Evolutionary conservation across 768 basidiomycete species (phyloP).

Genomic region (Strobilomyces echinocephalus): DNA sequence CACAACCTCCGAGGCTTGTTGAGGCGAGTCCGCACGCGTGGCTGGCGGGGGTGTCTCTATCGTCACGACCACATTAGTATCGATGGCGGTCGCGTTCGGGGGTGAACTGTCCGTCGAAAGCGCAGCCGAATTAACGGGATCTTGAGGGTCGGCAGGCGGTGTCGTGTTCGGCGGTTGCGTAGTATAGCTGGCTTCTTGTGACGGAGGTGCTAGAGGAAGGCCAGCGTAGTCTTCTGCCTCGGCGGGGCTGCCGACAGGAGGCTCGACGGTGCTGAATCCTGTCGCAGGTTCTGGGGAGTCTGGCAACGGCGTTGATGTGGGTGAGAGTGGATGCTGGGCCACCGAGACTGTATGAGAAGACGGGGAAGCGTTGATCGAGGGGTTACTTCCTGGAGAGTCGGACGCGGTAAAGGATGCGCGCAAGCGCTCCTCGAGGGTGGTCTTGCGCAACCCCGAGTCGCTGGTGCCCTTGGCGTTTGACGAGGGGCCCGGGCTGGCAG

Average conservation of each 20-base stretch:
- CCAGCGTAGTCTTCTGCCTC: background rate
- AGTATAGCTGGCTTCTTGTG: background rate
- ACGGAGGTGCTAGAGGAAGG: background rate
- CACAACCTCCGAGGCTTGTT: background rate
- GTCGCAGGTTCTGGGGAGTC: constrained; percentile 31
- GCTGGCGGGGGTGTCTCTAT: background rate
- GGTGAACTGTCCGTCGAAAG: background rate
- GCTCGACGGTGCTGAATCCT: background rate
- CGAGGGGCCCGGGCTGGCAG: constrained; percentile 24
- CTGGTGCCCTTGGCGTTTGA: constrained; percentile 9
- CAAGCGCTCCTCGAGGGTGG: constrained; percentile 73
- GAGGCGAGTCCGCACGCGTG: background rate
- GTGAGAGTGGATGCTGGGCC: constrained; percentile 36
- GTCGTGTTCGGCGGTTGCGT: background rate
- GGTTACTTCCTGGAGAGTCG: constrained; percentile 44
- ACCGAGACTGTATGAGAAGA: constrained; percentile 24
- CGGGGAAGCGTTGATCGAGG: constrained; percentile 42
- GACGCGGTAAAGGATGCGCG: constrained; percentile 57
- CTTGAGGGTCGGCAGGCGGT: background rate
- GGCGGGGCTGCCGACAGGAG: background rate
- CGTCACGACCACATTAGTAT: background rate
- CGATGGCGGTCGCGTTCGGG: background rate
- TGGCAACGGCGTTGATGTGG: constrained; percentile 41
- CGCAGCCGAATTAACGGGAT: background rate
- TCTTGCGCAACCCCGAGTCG: constrained; percentile 39